Percentiles rank a stretch among this genome's conserved stretches.
Evolutionary conservation across 148 eudicot species (phyloP).

Genomic region (Vaccinium corymbosum): DNA sequence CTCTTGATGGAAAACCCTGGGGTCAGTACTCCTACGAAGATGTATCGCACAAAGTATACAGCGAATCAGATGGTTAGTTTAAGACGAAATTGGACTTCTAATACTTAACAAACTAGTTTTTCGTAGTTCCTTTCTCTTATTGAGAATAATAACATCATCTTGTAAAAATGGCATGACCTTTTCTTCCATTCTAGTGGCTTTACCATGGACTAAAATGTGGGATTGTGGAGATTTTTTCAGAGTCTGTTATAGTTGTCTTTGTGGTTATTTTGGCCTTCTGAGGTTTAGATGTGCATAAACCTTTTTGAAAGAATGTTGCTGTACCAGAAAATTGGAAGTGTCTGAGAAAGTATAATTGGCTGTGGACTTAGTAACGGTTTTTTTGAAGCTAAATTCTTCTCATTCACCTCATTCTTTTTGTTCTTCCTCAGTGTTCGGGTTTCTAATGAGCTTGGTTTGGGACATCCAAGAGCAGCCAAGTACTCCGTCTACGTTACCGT

Average conservation of each 20-base stretch:
- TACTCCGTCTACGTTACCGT: conserved; percentile 58
- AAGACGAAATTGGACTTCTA: not conserved
- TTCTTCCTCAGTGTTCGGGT: conserved; percentile 57
- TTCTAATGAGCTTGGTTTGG: conserved; percentile 76
- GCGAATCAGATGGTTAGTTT: not conserved
- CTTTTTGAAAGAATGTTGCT: too few relatives aligned
- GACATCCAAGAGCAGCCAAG: conserved; percentile 64
- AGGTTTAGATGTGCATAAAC: too few relatives aligned
- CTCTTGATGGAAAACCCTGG: not conserved
- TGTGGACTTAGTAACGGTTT: too few relatives aligned
- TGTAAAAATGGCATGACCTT: too few relatives aligned
- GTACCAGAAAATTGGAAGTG: not conserved
- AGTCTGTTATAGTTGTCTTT: too few relatives aligned
- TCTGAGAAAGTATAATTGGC: too few relatives aligned
- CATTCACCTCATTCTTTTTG: not conserved
- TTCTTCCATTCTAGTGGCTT: too few relatives aligned
- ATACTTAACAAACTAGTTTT: not conserved
- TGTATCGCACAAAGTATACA: not conserved
- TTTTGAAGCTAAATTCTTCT: too few relatives aligned
- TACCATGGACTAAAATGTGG: too few relatives aligned
- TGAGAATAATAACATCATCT: too few relatives aligned
- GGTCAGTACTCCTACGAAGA: not conserved
- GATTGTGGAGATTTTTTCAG: too few relatives aligned
- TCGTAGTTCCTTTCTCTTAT: not conserved
- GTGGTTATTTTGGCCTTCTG: too few relatives aligned